Conservation (phyloP, 495 filamentous ascomycete genomes). For the Penicillium longicatenatum region DNA sequence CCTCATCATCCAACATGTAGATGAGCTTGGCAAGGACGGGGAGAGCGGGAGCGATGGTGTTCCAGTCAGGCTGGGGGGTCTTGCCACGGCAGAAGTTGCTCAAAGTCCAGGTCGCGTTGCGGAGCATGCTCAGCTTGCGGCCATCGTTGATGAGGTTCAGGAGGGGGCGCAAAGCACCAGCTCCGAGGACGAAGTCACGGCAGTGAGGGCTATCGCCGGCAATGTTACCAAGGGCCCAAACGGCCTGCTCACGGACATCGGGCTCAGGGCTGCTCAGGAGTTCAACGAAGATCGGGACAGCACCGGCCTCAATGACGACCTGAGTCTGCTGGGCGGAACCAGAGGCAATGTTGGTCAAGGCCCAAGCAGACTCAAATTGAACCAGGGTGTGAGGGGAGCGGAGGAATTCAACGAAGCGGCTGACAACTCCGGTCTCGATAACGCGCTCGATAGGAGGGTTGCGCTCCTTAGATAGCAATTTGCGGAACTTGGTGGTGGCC, state of each 20-base stretch:
- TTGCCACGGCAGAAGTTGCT: conserved; percentile 99
- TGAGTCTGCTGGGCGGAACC: conserved; percentile 97
- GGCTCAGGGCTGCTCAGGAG: conserved; percentile 93
- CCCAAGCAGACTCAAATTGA: conserved; percentile 99
- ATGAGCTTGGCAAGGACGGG: conserved; percentile 96
- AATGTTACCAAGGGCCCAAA: conserved; percentile 99
- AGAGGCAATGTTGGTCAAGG: conserved; percentile 98
- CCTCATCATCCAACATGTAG: conserved; percentile 97
- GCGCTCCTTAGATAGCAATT: conserved; percentile 96
- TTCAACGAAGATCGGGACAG: conserved; percentile 98
- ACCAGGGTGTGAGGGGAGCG: conserved; percentile 97
- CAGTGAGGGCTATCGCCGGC: conserved; percentile 97
- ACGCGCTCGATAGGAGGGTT: conserved; percentile 99
- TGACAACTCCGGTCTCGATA: conserved; percentile 97
- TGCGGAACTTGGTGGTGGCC: conserved; percentile 99
- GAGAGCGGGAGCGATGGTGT: conserved; percentile 92
- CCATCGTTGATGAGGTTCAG: conserved; percentile 90
- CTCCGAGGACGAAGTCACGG: conserved; percentile 89
- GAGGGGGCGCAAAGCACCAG: conserved; percentile 87
- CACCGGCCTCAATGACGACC: conserved; percentile 97
- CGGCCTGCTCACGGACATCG: conserved; percentile 97
- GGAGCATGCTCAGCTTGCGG: conserved; percentile 98
- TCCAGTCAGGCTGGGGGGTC: conserved; percentile 98
- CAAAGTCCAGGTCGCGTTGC: conserved; percentile 98
- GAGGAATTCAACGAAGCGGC: conserved; percentile 97